Evolutionary conservation across 1,284 basidiomycete species (phyloP), one percentile per base, ranked within the genome.

Genomic region (Ustilago tritici): DNA sequence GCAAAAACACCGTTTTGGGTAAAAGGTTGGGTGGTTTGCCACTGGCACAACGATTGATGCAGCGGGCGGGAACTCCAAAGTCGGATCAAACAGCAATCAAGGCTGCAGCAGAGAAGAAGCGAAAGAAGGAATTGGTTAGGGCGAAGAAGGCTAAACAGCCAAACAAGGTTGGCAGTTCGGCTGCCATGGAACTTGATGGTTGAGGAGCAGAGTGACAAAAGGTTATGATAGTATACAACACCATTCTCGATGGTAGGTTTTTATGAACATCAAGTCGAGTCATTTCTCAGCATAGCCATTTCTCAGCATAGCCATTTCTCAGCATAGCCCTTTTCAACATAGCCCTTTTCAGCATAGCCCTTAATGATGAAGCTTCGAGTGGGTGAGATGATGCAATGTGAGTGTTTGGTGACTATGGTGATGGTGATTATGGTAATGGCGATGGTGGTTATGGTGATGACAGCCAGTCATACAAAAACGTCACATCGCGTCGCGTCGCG

Each of bases 41-140:
- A 11, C 52, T 78, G 63, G 76, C 71, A 32, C 70, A 78, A 49
- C 56, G 76, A 36, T 35, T 78, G 50, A 68, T 70, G 32, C 67
- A 74, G 68, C 65, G 68, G 49, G 76, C 76, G 12, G 76, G 76
- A 9, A 74, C 76, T 19, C 76, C 76, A 52, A 74, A 74, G 32
- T 70, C 67, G 49, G 76, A 78, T 50, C 34, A 36, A 12, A 63
- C 53, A 7, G 60, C 66, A 15, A 19, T 77, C 57, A 65, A 61
- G 43, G 70, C 74, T 19, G 70, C 74, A 15, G 75, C 75, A 2
- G 70, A 77, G 32, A 73, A 77, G 62, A 77, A 73, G 53, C 41
- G 70, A 19, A 73, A 70, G 55, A 60, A 58, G 38, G 70, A 73
- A 5, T 66, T 62, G 10, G 75, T 61, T 10, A 68, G 62, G 40